Evolutionary conservation across 257 asterid genomes (phyloP).

Genomic region (Plantago elongata): DNA sequence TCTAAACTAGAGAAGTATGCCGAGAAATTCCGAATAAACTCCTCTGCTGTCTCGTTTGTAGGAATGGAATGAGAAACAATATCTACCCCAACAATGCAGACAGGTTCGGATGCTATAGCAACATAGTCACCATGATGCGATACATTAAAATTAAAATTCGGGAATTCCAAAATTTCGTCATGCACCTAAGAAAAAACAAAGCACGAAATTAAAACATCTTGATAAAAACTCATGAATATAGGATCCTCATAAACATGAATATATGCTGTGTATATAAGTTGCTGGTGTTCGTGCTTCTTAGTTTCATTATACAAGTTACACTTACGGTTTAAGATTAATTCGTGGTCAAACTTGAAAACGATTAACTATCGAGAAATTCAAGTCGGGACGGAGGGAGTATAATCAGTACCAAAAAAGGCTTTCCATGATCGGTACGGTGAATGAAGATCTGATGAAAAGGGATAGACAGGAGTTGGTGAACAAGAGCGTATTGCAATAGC

Average conservation of each 20-base stretch:
- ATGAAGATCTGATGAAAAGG: constrained; percentile 50
- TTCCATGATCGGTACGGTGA: constrained; percentile 62
- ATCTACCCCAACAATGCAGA: constrained; percentile 87
- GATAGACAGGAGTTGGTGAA: constrained; percentile 53
- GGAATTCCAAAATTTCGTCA: constrained; percentile 35
- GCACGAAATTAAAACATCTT: neutral
- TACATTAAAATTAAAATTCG: constrained; percentile 73
- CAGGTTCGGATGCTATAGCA: constrained; percentile 90
- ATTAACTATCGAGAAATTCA: too few relatives aligned
- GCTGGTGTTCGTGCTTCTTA: too few relatives aligned
- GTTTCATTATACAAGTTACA: too few relatives aligned
- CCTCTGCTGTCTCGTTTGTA: constrained; percentile 51
- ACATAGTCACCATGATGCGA: constrained; percentile 95
- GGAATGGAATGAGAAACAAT: constrained; percentile 58
- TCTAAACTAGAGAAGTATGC: constrained; percentile 66
- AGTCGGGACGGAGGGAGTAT: too few relatives aligned
- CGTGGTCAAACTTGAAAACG: too few relatives aligned
- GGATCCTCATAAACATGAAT: neutral
- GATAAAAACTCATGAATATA: neutral
- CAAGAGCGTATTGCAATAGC: constrained; percentile 66
- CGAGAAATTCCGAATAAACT: constrained; percentile 55
- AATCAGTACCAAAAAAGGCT: constrained; percentile 60
- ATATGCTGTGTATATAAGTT: neutral
- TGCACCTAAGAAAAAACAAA: constrained; percentile 36
- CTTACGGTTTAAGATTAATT: too few relatives aligned